Evolutionary conservation across 129 eudicot genomes (phyloP), one percentile per base, ranked within the genome.

Genomic region (Artemisia argyi): DNA sequence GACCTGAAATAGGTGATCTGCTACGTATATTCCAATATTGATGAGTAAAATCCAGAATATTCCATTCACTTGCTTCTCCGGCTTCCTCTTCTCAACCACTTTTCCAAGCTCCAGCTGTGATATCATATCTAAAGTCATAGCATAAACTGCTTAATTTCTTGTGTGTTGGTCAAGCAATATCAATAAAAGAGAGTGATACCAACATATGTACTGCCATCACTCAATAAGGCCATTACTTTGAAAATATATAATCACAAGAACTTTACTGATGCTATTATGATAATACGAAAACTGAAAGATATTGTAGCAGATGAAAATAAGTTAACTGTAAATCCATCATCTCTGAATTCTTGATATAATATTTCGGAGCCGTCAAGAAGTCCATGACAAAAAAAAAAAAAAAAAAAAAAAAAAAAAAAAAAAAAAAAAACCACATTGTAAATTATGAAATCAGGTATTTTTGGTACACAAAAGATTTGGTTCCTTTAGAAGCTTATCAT

Each of bases 1-100:
- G 68, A 90, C 98, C 98, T 87, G 97, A 67, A 94, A 86, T 17
- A 94, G 58, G 77, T 94, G 98, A 84, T 94, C 98, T 56, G 98
- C 98, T 61, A 86, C 83, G 78, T 4, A 94, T 69, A 90, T 67
- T 42, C 97, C 98, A 73, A 94, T 80, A 65, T 94, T 94, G 39
- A 94, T 85, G 49, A 94, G 96, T 69, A 94, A 76, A 80, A 94
- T 94, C 96, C 97, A 94, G 84, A 90, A 94, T 63, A 94, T 79
- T 24, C 97, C 98, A 82, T 90, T 94, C 77, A 88, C 97, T 75
- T 70, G 87, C 91, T 89, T 92, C 83, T 75, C 51, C 17, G 48
- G 68, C 68, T 63, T 63, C 48, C 20, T 76, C 73, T 71, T 87
- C 72, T 51, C 73, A 60, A 73, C 74, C 28, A 73, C 77, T 76